Percentiles rank a stretch among this genome's conserved stretches.
Conservation (phyloP, 306 rosid species). For the Trichosanthes truncata region DNA sequence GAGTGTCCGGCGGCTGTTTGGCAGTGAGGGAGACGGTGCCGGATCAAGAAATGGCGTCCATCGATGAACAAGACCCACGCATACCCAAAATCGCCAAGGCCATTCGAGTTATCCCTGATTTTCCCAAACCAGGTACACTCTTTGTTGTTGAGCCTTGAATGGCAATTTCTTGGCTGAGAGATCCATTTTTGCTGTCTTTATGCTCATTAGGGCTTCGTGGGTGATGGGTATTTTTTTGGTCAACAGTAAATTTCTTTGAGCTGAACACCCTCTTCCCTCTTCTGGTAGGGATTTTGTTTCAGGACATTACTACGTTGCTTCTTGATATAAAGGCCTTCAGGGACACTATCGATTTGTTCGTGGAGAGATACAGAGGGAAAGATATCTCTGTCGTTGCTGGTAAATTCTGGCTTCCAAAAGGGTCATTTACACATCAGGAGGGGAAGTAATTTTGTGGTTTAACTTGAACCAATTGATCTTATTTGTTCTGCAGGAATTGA, state of each 20-base stretch:
- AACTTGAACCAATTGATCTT: background rate
- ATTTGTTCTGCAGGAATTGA: constrained; percentile 51
- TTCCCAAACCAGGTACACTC: constrained; percentile 78
- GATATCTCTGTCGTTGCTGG: constrained; percentile 90
- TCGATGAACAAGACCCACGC: constrained; percentile 47
- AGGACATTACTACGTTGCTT: constrained; percentile 90
- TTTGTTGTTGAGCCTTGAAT: background rate
- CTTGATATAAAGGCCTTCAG: constrained; percentile 81
- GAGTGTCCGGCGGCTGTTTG: constrained; percentile 13
- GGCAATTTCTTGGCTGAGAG: background rate
- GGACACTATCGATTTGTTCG: constrained; percentile 88
- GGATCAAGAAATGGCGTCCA: constrained; percentile 49
- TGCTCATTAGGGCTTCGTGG: background rate
- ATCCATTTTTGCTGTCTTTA: background rate
- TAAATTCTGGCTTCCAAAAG: constrained; percentile 19
- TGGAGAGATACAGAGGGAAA: constrained; percentile 82
- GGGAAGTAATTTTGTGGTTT: background rate
- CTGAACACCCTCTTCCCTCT: background rate
- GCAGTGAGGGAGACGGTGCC: constrained; percentile 29
- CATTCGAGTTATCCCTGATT: constrained; percentile 82
- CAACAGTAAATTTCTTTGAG: background rate
- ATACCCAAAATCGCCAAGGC: constrained; percentile 53
- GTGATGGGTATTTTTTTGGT: background rate
- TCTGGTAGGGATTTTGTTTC: constrained; percentile 82
- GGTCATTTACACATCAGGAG: background rate